Conservation (phyloP, 2,329 filamentous ascomycete species). For the Didymella sp. region DNA sequence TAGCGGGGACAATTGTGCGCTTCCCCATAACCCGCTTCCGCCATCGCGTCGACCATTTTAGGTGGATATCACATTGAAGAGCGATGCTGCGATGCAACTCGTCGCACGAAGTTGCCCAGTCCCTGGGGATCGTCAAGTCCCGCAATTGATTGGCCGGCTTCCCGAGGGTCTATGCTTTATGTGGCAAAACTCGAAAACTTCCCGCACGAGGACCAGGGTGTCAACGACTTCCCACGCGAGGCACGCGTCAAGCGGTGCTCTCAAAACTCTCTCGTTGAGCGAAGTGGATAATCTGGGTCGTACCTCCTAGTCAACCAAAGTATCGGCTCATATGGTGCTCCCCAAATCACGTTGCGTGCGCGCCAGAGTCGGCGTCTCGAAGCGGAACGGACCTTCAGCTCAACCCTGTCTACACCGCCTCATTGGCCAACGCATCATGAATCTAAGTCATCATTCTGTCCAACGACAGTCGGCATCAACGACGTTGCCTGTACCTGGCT, state of each 20-base stretch:
- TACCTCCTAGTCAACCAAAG: slow-evolving; percentile 24
- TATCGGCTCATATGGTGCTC: slow-evolving; percentile 34
- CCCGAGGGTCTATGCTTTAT: slow-evolving; percentile 28
- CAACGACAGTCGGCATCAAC: slow-evolving; percentile 38
- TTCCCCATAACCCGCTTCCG: slow-evolving; percentile 23
- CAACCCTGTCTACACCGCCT: slow-evolving; percentile 27
- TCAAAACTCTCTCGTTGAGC: slow-evolving; percentile 17
- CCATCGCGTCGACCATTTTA: slow-evolving; percentile 16
- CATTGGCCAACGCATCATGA: slow-evolving; percentile 35
- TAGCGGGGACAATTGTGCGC: slow-evolving; percentile 21
- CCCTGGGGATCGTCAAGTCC: slow-evolving; percentile 17
- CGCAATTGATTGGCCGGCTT: slow-evolving; percentile 23
- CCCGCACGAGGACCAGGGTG: slow-evolving; percentile 4
- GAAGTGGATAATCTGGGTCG: slow-evolving; percentile 19
- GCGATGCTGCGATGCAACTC: slow-evolving; percentile 32
- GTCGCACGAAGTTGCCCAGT: slow-evolving; percentile 21
- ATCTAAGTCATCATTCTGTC: slow-evolving; percentile 25
- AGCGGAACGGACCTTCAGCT: slow-evolving; percentile 19
- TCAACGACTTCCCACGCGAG: slow-evolving; percentile 30
- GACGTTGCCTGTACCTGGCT: slow-evolving; percentile 30
- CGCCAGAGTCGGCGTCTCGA: slow-evolving; percentile 30
- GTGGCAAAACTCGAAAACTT: slow-evolving; percentile 22
- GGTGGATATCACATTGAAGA: slow-evolving; percentile 25
- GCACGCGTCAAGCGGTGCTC: slow-evolving; percentile 24
- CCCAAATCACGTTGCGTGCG: slow-evolving; percentile 37